Percentiles rank a stretch among this genome's conserved stretches.
These are phyloP conservation scores for Echites panduratus DNA, from an alignment of 257 asterid species.

Conservation along the genomic window DNA sequence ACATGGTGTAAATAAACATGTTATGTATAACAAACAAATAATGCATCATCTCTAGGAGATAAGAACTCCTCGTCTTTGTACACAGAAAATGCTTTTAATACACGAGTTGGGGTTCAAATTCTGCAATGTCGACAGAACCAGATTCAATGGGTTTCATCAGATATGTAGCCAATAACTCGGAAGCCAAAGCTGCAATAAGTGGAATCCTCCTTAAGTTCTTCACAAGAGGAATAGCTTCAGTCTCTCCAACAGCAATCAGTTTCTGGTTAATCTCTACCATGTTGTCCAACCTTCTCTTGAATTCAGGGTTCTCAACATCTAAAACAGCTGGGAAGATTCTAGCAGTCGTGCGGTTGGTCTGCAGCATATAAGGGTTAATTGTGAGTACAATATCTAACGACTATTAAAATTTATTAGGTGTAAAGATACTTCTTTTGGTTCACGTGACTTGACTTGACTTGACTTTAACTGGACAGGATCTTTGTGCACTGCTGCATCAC, in stretches of 20 bases:
- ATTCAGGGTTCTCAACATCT: constrained; percentile 90
- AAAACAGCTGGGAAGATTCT: constrained; percentile 94
- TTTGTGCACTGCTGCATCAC: not conserved
- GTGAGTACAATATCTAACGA: not conserved
- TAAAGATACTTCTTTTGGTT: no score
- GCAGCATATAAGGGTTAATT: constrained; percentile 9
- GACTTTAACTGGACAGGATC: no score
- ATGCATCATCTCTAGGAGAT: not conserved
- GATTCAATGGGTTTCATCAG: constrained; percentile 97
- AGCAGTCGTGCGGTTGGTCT: constrained; percentile 93
- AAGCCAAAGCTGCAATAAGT: constrained; percentile 70
- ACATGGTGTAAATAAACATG: not conserved
- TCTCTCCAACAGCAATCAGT: constrained; percentile 62
- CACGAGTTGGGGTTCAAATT: constrained; percentile 74
- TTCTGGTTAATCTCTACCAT: constrained; percentile 80
- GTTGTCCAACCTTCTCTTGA: constrained; percentile 87
- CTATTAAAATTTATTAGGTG: no score
- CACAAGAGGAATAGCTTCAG: constrained; percentile 59
- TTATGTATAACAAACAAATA: not conserved
- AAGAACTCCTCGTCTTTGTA: not conserved
- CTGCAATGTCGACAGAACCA: constrained; percentile 89
- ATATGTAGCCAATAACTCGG: constrained; percentile 77
- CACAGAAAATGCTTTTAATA: constrained; percentile 25
- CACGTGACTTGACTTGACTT: no score
- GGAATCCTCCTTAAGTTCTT: constrained; percentile 92